Evolutionary conservation across 129 eudicot species (phyloP).

Genomic region (Flaveria brownii): DNA sequence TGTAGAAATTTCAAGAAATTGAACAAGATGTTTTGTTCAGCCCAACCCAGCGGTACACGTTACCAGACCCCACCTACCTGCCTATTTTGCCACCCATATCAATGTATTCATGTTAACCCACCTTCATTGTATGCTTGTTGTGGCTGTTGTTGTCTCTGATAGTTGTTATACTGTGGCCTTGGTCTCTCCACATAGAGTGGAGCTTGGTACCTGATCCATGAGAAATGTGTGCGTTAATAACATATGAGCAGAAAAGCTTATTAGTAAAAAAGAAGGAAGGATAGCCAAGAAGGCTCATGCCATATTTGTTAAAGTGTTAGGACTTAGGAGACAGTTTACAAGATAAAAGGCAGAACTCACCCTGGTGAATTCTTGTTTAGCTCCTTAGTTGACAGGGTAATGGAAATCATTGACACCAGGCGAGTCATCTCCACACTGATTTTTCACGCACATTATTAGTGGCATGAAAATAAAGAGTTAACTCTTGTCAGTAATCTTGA

Average conservation of each 20-base stretch:
- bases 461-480: neutral
- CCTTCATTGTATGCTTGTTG: conserved; percentile 64
- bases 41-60: neutral
- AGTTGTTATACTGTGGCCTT: conserved; percentile 59
- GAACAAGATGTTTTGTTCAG: neutral
- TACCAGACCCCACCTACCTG: neutral
- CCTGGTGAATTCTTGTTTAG: conserved; percentile 90
- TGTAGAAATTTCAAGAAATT: neutral
- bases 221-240: conserved; percentile 5
- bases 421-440: conserved; percentile 94
- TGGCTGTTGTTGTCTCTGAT: conserved; percentile 61
- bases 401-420: conserved; percentile 89
- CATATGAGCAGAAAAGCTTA: neutral
- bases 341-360: conserved; percentile 40
- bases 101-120: conserved; percentile 22
- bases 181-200: conserved; percentile 64
- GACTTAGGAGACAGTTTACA: neutral
- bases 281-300: neutral
- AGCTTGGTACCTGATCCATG: conserved; percentile 75
- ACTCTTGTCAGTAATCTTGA: neutral
- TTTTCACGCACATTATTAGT: neutral
- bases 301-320: conserved; percentile 11
- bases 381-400: conserved; percentile 84
- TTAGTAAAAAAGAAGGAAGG: neutral
- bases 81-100: neutral